A percentile compares a stretch with the other conserved stretches of the same genome.
Evolutionary conservation across 129 eudicot species (phyloP).

Genomic region (Chrysanthemum lavandulifolium): DNA sequence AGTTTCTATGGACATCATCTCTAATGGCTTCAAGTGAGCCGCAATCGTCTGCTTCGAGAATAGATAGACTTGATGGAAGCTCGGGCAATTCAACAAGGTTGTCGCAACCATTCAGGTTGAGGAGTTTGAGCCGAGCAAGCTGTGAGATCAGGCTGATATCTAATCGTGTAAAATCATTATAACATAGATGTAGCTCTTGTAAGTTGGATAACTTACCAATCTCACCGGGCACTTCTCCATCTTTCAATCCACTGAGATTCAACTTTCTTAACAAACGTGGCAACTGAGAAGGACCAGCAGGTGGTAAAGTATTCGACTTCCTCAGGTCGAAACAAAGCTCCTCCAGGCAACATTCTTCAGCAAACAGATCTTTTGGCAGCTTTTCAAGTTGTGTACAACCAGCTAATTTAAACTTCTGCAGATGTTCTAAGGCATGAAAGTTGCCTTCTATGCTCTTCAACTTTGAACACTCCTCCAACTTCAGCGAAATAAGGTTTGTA

Average conservation of each 20-base stretch:
- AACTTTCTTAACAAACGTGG: background rate
- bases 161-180: background rate
- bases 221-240: background rate
- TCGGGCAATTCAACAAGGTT: slow-evolving; percentile 2
- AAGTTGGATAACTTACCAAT: slow-evolving; percentile 1
- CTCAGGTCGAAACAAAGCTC: background rate
- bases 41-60: background rate
- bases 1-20: background rate
- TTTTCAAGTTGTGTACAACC: background rate
- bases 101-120: background rate
- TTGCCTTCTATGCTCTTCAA: background rate
- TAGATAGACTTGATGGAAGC: background rate
- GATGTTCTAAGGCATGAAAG: background rate
- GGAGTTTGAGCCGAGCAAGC: no score
- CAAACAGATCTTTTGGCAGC: background rate
- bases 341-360: background rate
- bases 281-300: background rate
- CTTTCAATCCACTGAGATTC: background rate
- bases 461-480: background rate
- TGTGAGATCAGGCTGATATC: background rate
- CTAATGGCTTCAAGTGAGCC: background rate
- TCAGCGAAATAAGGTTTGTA: background rate
- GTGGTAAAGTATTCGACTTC: background rate
- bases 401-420: background rate
- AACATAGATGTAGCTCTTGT: background rate